Base-by-base conservation (phyloP, 306 rosid genomes). In the Fragaria nilgerrensis region DNA sequence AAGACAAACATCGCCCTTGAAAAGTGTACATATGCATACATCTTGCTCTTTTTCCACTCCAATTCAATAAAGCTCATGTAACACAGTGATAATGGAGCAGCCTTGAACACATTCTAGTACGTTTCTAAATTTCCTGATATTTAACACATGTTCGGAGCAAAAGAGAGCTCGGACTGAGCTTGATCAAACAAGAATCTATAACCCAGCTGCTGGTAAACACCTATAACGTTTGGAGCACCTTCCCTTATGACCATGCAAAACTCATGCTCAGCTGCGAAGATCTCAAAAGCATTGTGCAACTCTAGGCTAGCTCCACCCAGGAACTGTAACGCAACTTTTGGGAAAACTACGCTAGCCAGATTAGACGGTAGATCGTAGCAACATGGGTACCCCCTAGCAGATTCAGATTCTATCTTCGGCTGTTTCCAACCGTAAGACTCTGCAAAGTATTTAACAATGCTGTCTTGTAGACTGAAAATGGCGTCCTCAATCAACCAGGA, bases 121-220 rank as follows among this genome's bases (percentile, higher is more conserved):
- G 27, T 27, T 27, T 27, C 27, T 34, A 34, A 34, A 34, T 34
- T 34, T 34, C 37, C 4, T 2, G 37, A 34, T 34, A 34, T 37
- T 37, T 37, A 41, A 36, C 70, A 65, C 70, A 65, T 36, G 47
- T 36, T 19, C 0, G 70, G 47, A 65, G 70, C 15, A 36, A 65
- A 65, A 36, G 70, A 34, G 45, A 65, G 44, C 70, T 36, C 7
- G 47, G 70, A 34, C 7, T 65, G 70, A 19, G 25, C 70, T 5
- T 36, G 45, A 65, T 65, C 70, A 17, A 65, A 65, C 47, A 17
- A 65, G 70, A 65, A 65, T 19, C 70, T 65, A 20, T 65, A 34
- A 36, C 44, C 47, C 25, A 65, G 39, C 25, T 65, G 70, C 70
- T 65, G 47, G 70, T 34, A 65, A 16, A 65, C 70, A 34, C 70